Evolutionary conservation across 768 basidiomycete species (phyloP).

Genomic region (Phanerochaete sordida): DNA sequence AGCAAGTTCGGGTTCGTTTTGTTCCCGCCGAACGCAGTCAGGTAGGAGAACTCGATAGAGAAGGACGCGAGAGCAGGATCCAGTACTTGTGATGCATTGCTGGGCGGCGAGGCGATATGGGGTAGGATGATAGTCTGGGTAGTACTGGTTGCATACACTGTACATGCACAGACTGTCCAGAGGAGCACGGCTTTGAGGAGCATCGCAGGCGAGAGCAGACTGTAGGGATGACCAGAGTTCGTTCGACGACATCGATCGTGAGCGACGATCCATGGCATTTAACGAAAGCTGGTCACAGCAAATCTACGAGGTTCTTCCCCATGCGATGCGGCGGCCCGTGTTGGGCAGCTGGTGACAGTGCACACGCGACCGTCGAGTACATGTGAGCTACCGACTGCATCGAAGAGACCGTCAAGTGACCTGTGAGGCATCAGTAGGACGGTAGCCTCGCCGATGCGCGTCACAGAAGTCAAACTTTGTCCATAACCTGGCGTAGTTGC

Average conservation of each 20-base stretch:
- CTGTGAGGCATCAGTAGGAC: not conserved
- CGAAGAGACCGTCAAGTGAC: not conserved
- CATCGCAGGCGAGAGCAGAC: not conserved
- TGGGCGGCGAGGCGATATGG: constrained; percentile 11
- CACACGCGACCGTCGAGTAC: not conserved
- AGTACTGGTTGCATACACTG: not conserved
- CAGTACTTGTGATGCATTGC: constrained; percentile 20
- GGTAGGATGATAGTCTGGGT: constrained; percentile 7
- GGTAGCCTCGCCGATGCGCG: not conserved
- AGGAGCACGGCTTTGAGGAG: not conserved
- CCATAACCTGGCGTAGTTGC: too few relatives aligned
- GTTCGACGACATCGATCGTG: not conserved
- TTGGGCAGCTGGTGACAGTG: not conserved
- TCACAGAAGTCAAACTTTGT: too few relatives aligned
- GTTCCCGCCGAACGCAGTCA: constrained; percentile 27
- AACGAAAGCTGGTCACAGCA: not conserved
- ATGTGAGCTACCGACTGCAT: not conserved
- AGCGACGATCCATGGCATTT: not conserved
- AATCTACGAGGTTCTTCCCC: not conserved
- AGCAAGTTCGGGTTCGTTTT: constrained; percentile 25
- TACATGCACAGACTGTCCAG: not conserved
- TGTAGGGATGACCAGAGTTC: not conserved
- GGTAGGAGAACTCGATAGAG: constrained; percentile 27
- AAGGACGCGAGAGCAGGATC: constrained; percentile 24
- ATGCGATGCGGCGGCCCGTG: not conserved